These are phyloP conservation scores for Lactifluus echinatus DNA, from an alignment of 768 basidiomycete genomes.

Conservation along the genomic window DNA sequence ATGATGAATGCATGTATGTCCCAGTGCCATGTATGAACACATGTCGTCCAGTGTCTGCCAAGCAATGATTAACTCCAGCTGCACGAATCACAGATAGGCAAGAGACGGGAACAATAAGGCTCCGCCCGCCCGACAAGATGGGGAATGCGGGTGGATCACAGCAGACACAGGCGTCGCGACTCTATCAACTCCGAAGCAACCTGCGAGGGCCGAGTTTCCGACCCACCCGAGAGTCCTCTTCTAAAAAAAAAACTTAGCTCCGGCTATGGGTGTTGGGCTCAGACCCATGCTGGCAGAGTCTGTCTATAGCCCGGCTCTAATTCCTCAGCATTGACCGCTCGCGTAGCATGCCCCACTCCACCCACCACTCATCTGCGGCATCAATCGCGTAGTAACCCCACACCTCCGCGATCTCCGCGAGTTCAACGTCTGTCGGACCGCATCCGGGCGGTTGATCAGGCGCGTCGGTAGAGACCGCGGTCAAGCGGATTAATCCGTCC, in stretches of 20 bases:
- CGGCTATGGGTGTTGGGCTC: neutral
- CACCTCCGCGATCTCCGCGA: conserved; percentile 13
- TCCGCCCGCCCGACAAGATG: neutral
- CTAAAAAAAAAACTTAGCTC: neutral
- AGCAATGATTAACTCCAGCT: neutral
- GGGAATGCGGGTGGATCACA: neutral
- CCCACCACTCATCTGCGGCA: conserved; percentile 20
- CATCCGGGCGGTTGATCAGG: neutral
- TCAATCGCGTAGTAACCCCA: conserved; percentile 18
- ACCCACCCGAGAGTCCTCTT: neutral
- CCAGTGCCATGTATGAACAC: neutral
- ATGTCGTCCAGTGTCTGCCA: neutral
- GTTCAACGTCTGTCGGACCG: conserved; percentile 5
- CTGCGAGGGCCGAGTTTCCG: neutral
- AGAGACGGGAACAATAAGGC: neutral
- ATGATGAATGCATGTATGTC: neutral
- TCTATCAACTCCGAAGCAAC: neutral
- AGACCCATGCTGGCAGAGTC: neutral
- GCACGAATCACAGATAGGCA: neutral
- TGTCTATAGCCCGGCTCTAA: neutral
- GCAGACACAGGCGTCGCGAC: neutral
- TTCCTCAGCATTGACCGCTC: neutral
- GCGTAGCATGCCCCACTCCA: conserved; percentile 18
- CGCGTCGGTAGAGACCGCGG: neutral
- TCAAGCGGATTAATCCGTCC: conserved; percentile 9